Percentiles rank a stretch among this genome's conserved stretches.
phyloP scores from a whole-genome alignment of 345 rosid genomes.

The Diplotaxis tenuifolia region DNA sequence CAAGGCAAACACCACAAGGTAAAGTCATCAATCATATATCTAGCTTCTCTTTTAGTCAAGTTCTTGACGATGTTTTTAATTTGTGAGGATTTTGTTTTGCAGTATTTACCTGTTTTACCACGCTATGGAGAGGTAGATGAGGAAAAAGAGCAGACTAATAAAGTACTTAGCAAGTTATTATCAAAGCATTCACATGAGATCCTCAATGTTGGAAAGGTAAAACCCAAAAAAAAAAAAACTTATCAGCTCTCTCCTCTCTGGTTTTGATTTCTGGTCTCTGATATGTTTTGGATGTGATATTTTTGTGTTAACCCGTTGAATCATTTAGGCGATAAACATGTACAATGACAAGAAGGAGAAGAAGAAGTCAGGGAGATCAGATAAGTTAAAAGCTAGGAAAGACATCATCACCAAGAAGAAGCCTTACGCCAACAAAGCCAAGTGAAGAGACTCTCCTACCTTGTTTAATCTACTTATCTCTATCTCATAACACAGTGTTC shows the following conservation, averaged over 20 bases:
- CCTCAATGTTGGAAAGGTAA: conserved; percentile 76
- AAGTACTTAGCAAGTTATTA: conserved; percentile 74
- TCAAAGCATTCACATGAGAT: conserved; percentile 85
- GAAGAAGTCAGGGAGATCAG: conserved; percentile 38
- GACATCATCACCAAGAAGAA: conserved; percentile 35
- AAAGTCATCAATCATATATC: conserved; percentile 9
- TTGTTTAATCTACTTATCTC: background rate
- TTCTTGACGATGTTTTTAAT: background rate
- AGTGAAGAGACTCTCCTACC: conserved; percentile 9
- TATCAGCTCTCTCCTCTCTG: background rate
- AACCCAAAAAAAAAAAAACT: background rate
- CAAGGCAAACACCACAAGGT: conserved; percentile 92
- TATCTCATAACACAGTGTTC: background rate
- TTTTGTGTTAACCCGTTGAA: too few relatives aligned
- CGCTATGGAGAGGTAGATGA: conserved; percentile 52
- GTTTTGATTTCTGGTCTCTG: background rate
- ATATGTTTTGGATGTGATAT: too few relatives aligned
- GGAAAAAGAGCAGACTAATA: conserved; percentile 81
- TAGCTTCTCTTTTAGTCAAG: background rate
- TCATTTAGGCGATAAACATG: conserved; percentile 84
- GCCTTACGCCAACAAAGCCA: conserved; percentile 24
- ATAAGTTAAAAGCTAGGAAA: conserved; percentile 36
- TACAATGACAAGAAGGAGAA: conserved; percentile 81
- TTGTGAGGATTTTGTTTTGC: conserved; percentile 23
- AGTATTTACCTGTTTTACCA: conserved; percentile 83